Conservation (phyloP, 345 rosid genomes). For the Eucalyptus marginata region DNA sequence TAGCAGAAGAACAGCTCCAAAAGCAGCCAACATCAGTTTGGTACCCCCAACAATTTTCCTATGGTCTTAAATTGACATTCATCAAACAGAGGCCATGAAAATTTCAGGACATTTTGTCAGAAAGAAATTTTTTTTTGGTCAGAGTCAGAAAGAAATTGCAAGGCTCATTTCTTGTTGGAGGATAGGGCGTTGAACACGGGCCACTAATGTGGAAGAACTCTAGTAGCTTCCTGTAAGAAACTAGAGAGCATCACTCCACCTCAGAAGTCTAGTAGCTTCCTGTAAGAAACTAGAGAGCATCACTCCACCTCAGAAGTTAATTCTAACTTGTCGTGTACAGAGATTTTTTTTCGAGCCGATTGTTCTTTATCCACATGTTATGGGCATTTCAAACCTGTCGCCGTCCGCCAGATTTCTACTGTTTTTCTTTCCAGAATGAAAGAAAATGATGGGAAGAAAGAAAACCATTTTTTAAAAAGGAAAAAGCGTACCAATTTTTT, state of each 20-base stretch:
- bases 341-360: background rate
- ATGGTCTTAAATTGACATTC: background rate
- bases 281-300: background rate
- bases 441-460: background rate
- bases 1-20: background rate
- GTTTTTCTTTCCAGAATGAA: background rate
- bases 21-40: background rate
- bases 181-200: background rate
- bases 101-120: background rate
- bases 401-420: background rate
- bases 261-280: background rate
- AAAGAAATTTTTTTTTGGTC: too few relatives aligned
- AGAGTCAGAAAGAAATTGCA: background rate
- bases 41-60: background rate
- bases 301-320: background rate
- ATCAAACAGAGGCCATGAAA: background rate
- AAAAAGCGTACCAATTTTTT: background rate
- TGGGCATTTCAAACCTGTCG: background rate
- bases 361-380: background rate
- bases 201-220: background rate
- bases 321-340: background rate
- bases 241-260: background rate
- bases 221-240: background rate
- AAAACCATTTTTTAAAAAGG: background rate
- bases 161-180: background rate